Evolutionary conservation across 768 basidiomycete genomes (phyloP).

Genomic region (Termitomyces eurrhizus): DNA sequence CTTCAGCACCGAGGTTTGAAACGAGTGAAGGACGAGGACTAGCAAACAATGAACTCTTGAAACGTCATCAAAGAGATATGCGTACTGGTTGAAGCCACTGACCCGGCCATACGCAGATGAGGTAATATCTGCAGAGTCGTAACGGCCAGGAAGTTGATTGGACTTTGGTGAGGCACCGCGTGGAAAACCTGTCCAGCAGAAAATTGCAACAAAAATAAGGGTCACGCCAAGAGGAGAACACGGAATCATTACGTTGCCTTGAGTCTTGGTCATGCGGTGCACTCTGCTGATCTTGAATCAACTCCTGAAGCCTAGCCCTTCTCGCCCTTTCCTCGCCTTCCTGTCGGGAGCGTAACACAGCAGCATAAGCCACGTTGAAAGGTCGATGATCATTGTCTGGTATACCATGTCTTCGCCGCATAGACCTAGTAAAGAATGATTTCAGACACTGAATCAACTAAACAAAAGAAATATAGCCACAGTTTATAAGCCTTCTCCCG

Average conservation of each 20-base stretch:
- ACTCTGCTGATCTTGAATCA: conserved; percentile 32
- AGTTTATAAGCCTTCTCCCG: conserved; percentile 62
- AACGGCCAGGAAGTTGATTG: conserved; percentile 22
- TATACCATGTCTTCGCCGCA: conserved; percentile 76
- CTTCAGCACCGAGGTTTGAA: conserved; percentile 27
- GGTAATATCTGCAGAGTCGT: conserved; percentile 16
- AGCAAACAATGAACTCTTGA: neutral
- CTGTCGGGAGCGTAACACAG: conserved; percentile 53
- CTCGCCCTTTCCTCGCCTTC: conserved; percentile 40
- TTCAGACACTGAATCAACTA: conserved; percentile 10
- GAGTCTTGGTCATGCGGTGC: conserved; percentile 35
- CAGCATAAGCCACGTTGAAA: conserved; percentile 86
- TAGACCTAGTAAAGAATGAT: conserved; percentile 41
- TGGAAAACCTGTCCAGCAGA: conserved; percentile 21
- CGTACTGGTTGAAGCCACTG: conserved; percentile 11
- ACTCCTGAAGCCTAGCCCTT: conserved; percentile 29
- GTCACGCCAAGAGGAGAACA: conserved; percentile 17
- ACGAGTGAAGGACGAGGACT: conserved; percentile 3
- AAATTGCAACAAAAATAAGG: conserved; percentile 18
- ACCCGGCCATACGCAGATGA: conserved; percentile 13
- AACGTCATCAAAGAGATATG: neutral
- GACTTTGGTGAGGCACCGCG: conserved; percentile 15
- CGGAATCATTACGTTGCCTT: conserved; percentile 43
- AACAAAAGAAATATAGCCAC: conserved; percentile 34
- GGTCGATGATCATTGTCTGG: conserved; percentile 80